phyloP scores from a whole-genome alignment of 148 eudicot species.

The Rhododendron vialii region DNA sequence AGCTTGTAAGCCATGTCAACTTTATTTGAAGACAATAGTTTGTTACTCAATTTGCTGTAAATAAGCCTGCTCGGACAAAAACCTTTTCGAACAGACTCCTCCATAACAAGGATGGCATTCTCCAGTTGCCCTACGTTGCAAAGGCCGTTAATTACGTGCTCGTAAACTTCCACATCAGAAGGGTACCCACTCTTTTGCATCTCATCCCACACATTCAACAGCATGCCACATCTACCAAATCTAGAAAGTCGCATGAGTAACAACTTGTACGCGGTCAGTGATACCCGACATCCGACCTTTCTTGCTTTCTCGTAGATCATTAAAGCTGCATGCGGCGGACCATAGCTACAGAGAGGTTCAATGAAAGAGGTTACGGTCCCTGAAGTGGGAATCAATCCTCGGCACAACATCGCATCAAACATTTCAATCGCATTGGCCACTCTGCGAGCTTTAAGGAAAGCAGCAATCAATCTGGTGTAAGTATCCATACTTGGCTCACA shows the following conservation, averaged over 20 bases:
- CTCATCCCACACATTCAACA: constrained; percentile 74
- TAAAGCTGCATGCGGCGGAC: constrained; percentile 94
- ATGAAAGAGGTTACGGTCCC: constrained; percentile 72
- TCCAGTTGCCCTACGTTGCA: constrained; percentile 90
- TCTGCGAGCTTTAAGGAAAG: constrained; percentile 59
- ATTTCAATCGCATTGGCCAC: constrained; percentile 90
- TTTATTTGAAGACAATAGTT: constrained; percentile 59
- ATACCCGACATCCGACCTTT: constrained; percentile 54
- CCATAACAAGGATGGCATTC: constrained; percentile 72
- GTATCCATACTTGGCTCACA: constrained; percentile 61
- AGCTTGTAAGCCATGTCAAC: constrained; percentile 70
- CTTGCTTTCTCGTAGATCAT: constrained; percentile 69
- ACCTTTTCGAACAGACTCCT: constrained; percentile 65
- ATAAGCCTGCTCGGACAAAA: constrained; percentile 79
- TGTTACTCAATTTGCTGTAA: constrained; percentile 67
- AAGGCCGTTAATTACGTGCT: constrained; percentile 70
- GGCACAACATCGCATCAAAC: constrained; percentile 69
- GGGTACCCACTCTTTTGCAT: constrained; percentile 73
- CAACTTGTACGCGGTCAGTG: constrained; percentile 68
- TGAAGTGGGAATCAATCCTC: constrained; percentile 56
- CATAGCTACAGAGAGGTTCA: constrained; percentile 72
- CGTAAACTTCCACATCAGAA: constrained; percentile 75
- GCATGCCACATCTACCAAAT: constrained; percentile 90
- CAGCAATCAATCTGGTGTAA: constrained; percentile 43
- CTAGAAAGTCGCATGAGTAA: constrained; percentile 78